These are phyloP conservation scores for Boletus rubropictus DNA, from an alignment of 768 basidiomycete species.

Conservation along the genomic window DNA sequence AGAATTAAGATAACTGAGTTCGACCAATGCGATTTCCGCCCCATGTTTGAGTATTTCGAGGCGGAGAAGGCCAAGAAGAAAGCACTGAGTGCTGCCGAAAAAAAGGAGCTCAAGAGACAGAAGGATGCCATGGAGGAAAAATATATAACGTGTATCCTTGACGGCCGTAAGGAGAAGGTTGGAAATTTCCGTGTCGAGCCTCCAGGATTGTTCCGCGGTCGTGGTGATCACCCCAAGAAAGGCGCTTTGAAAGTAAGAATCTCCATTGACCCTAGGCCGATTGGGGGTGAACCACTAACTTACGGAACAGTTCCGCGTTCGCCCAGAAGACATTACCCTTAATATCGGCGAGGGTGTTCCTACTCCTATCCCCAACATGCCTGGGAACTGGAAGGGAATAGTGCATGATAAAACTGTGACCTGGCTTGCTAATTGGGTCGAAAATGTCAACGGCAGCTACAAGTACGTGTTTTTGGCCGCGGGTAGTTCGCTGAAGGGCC, in stretches of 20 bases:
- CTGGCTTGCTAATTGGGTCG: conserved; percentile 98
- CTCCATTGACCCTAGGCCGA: not conserved
- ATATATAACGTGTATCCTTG: conserved; percentile 81
- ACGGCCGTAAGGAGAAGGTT: conserved; percentile 96
- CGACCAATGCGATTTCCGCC: conserved; percentile 85
- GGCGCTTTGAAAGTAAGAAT: conserved; percentile 80
- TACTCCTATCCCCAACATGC: conserved; percentile 82
- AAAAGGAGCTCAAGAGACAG: conserved; percentile 83
- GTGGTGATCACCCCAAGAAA: conserved; percentile 97
- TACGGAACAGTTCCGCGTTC: conserved; percentile 63
- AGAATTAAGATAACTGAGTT: conserved; percentile 71
- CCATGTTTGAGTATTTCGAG: conserved; percentile 92
- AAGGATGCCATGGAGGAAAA: conserved; percentile 81
- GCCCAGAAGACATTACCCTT: conserved; percentile 91
- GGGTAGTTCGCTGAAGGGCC: conserved; percentile 96
- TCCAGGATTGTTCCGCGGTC: conserved; percentile 95
- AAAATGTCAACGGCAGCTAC: conserved; percentile 91
- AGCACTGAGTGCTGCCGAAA: conserved; percentile 73
- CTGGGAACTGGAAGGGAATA: conserved; percentile 86
- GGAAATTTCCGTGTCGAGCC: conserved; percentile 99
- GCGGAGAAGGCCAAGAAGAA: conserved; percentile 92
- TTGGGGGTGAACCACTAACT: conserved; percentile 4
- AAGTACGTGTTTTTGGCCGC: conserved; percentile 98
- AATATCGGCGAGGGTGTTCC: conserved; percentile 80
- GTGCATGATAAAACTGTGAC: conserved; percentile 95